Percentiles rank a stretch among this genome's conserved stretches.
phyloP scores from a whole-genome alignment of 2,329 filamentous ascomycete genomes.

The Penicillium sp. region DNA sequence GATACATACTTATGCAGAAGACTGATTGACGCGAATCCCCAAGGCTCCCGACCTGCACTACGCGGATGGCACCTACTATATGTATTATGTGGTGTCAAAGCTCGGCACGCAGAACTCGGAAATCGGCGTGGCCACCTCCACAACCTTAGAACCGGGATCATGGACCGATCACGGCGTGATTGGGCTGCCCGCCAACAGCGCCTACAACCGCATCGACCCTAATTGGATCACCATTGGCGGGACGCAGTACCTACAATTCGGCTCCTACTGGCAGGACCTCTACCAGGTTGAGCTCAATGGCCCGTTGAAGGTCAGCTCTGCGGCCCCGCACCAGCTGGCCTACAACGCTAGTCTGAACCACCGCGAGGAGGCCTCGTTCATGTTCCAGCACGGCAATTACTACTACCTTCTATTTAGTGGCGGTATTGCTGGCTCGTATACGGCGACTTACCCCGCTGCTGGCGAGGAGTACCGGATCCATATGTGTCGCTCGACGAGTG shows the following conservation, averaged over 20 bases:
- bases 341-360: conserved; percentile 57
- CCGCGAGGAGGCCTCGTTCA: conserved; percentile 59
- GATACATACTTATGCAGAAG: no score
- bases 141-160: conserved; percentile 41
- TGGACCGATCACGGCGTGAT: conserved; percentile 42
- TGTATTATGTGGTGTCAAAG: conserved; percentile 65
- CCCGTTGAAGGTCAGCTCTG: conserved; percentile 31
- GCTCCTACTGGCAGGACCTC: conserved; percentile 70
- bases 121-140: conserved; percentile 60
- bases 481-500: conserved; percentile 59
- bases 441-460: conserved; percentile 51
- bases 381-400: conserved; percentile 58
- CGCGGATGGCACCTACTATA: conserved; percentile 61
- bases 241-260: conserved; percentile 60
- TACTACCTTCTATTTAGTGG: conserved; percentile 66
- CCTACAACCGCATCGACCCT: conserved; percentile 64
- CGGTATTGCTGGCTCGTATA: conserved; percentile 61
- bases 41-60: conserved; percentile 66
- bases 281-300: conserved; percentile 58
- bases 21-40: no score
- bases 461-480: conserved; percentile 67
- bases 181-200: conserved; percentile 39
- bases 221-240: conserved; percentile 52
- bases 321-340: conserved; percentile 52
- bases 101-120: conserved; percentile 63